Conservation (phyloP, 371 early-diverging fungal species). For the Rhizoclosmatium hyalinum region DNA sequence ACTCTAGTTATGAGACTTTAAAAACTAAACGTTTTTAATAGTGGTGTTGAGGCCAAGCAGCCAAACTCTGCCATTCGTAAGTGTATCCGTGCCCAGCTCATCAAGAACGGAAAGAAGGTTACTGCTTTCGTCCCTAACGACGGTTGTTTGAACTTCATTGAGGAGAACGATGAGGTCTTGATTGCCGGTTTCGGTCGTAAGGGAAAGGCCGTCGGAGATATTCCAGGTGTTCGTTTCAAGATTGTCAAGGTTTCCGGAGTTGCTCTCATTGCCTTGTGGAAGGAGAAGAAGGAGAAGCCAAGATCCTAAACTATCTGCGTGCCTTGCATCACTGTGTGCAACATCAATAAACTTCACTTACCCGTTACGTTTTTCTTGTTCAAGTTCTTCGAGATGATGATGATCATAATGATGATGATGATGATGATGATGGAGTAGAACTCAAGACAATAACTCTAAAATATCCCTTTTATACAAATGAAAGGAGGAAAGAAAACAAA, state of each 20-base stretch:
- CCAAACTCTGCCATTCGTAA: constrained; percentile 99
- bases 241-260: constrained; percentile 99
- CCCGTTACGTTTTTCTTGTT: too few species aligned
- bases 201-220: constrained; percentile 98
- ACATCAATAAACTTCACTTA: background rate
- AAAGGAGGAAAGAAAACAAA: too few species aligned
- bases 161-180: constrained; percentile 97
- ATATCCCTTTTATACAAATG: too few species aligned
- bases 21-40: constrained; percentile 35
- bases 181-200: constrained; percentile 98
- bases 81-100: constrained; percentile 99
- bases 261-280: constrained; percentile 98
- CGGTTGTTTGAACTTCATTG: constrained; percentile 99
- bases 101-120: constrained; percentile 99
- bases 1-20: constrained; percentile 1
- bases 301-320: constrained; percentile 43
- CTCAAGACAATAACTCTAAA: too few species aligned
- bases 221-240: constrained; percentile 99
- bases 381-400: too few species aligned
- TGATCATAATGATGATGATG: too few species aligned
- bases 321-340: too few species aligned
- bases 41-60: constrained; percentile 99
- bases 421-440: too few species aligned
- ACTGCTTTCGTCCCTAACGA: constrained; percentile 99
- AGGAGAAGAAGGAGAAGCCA: constrained; percentile 96